Evolutionary conservation across 495 filamentous ascomycete genomes (phyloP), one percentile per base, ranked within the genome.

Genomic region (Penicillium canescens): DNA sequence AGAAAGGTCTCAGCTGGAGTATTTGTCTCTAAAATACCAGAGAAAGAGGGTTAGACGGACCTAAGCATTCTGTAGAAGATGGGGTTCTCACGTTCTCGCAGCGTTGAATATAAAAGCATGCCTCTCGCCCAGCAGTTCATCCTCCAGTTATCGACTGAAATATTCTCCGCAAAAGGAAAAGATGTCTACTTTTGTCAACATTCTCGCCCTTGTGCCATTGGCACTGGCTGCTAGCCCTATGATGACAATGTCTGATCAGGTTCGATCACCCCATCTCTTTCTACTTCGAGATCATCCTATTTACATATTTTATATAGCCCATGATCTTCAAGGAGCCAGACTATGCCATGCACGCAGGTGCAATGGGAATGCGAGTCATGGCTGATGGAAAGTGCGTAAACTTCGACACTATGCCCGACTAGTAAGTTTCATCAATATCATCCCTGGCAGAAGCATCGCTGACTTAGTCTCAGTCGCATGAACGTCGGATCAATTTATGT

Each of bases 311-410:
- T 47, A 11, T 36, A n/a, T 37, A 47, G 44, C 5, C 33, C 33
- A 47, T 47, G 44, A 47, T 47, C n/a, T 37, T 47, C 33, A 47
- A 47, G 14, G 44, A 47, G 33, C n/a, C 31, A 3, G 44, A 47
- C 24, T 47, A 8, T 11, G 33, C 44, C 18, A 16, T 37, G 20
- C 34, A 47, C n/a, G 20, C 28, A 1, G 20, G 44, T 4, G 12
- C 18, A 37, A 23, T 11, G 10, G 44, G 44, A 10, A 37, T 37
- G 11, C 18, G 4, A 4, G 5, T 45, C 18, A 6, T 21, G 20
- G 34, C 44, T 13, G 44, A 47, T 37, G 44, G 33, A 4, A 47
- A 28, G 16, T 47, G 44, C 33, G n/a, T 36, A 16, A 37, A 47
- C 31, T 13, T 47, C 6, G 44, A 47, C 31, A 36, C 2, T 6